Evolutionary conservation across 345 rosid species (phyloP), one percentile per base, ranked within the genome.

Genomic region (Salix viminalis): DNA sequence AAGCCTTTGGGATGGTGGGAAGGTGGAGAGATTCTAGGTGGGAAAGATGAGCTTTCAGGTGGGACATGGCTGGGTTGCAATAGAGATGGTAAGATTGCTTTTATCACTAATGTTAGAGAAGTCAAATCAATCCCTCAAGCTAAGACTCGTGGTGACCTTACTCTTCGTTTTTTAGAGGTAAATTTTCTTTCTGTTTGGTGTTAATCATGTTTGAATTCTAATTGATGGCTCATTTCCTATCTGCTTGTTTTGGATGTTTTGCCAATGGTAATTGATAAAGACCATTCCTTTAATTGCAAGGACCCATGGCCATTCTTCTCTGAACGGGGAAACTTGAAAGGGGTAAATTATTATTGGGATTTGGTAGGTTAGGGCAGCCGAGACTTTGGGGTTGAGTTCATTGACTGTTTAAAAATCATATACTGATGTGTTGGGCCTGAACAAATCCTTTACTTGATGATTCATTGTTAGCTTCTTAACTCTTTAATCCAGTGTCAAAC

Each of bases 21-120:
- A 75, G 89, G 83, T 73, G 90, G 77, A 14, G 86, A 69, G 78
- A 88, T 93, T 75, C 54, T 90, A 60, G 97, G 97, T 23, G 97
- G 94, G 60, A 87, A 86, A 86, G 96, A 92, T 80, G 92, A 75
- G 41, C 61, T 82, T 28, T 97, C 90, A 21, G 94, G 97, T 16
- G 97, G 97, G 39, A 90, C 98, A 32, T 94, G 97, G 96, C 75
- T 92, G 69, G 98, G 90, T 28, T 91, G 90, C 83, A 77, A 85
- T 0, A 86, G 73, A 82, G 74, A 71, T 44, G 94, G 97, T 70
- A 89, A 82, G 78, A 14, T 91, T 74, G 96, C 94, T 21, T 92
- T 94, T 73, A 65, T 92, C 77, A 90, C 97, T 30, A 94, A 94
- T 78, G 82, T 87, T 76, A 80, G 90, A 80, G 97, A 91, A 69